Conservation (phyloP, 768 basidiomycete species). For the Suillus decipiens region DNA sequence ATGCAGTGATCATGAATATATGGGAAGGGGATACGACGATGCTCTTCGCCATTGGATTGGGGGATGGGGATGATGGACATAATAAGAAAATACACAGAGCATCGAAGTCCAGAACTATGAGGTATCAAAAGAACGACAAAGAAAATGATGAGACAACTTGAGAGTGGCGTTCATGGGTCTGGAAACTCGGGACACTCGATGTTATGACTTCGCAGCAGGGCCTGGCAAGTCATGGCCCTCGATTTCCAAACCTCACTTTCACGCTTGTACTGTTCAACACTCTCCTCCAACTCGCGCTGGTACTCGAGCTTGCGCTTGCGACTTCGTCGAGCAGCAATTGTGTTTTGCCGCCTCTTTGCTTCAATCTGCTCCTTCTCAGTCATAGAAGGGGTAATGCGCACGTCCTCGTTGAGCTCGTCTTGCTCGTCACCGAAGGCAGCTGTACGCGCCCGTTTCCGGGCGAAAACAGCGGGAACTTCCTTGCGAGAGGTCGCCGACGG, state of each 20-base stretch:
- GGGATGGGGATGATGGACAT: conserved; percentile 32
- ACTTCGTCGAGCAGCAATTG: conserved; percentile 80
- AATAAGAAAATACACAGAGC: conserved; percentile 37
- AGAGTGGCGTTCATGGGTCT: conserved; percentile 25
- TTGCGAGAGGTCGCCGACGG: conserved; percentile 81
- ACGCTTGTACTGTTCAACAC: conserved; percentile 48
- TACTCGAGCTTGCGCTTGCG: conserved; percentile 75
- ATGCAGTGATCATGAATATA: background rate
- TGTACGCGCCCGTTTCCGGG: conserved; percentile 57
- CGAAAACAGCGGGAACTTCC: conserved; percentile 72
- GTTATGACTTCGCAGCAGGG: conserved; percentile 57
- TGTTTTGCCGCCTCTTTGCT: conserved; percentile 81
- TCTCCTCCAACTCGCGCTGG: conserved; percentile 63
- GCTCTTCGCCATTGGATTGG: conserved; percentile 52
- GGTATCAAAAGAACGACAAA: conserved; percentile 14
- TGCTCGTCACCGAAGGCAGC: conserved; percentile 50
- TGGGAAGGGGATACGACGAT: conserved; percentile 53
- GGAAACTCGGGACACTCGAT: conserved; percentile 55
- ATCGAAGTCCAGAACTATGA: conserved; percentile 37
- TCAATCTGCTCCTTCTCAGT: conserved; percentile 70
- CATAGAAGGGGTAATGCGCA: conserved; percentile 41
- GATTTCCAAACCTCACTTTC: conserved; percentile 68
- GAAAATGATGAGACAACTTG: conserved; percentile 11
- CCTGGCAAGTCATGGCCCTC: conserved; percentile 48
- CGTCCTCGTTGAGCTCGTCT: conserved; percentile 49